phyloP scores from a whole-genome alignment of 768 basidiomycete genomes.

The Pleurotus giganteus region DNA sequence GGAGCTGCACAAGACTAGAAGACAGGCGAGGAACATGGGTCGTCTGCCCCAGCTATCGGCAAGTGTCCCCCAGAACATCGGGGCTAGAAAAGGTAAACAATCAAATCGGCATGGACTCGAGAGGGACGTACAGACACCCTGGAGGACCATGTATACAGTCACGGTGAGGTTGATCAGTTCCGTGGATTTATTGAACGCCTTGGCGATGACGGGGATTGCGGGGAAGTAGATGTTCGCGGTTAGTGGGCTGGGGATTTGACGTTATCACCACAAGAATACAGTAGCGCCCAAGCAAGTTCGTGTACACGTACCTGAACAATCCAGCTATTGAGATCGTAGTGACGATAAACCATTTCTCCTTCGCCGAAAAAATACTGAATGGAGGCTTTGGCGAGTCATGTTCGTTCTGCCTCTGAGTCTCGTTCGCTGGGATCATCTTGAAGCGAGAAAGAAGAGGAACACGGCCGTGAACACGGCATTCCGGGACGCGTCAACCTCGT shows the following conservation, averaged over 20 bases:
- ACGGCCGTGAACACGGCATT: too few relatives aligned
- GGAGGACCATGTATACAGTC: slow-evolving; percentile 71
- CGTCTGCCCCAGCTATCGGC: slow-evolving; percentile 66
- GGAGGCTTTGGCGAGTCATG: too few relatives aligned
- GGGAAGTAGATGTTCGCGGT: slow-evolving; percentile 81
- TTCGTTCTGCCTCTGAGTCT: too few relatives aligned
- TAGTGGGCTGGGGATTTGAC: slow-evolving; percentile 44
- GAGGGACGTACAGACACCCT: slow-evolving; percentile 48
- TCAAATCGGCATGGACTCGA: too few relatives aligned
- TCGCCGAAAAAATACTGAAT: slow-evolving; percentile 16
- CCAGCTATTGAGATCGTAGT: slow-evolving; percentile 16
- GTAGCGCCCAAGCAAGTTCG: background rate
- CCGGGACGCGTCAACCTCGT: too few relatives aligned
- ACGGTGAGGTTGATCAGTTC: slow-evolving; percentile 77
- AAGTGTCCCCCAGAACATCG: slow-evolving; percentile 57
- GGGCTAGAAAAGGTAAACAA: background rate
- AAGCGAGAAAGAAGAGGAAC: too few relatives aligned
- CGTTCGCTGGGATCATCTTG: too few relatives aligned
- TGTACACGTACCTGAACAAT: slow-evolving; percentile 15
- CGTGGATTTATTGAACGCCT: slow-evolving; percentile 58
- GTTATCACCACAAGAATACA: background rate
- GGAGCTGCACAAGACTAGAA: slow-evolving; percentile 59
- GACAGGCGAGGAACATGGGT: slow-evolving; percentile 58
- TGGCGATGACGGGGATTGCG: slow-evolving; percentile 66
- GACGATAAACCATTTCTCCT: slow-evolving; percentile 21